A percentile compares a stretch with the other conserved stretches of the same genome.
Conservation (phyloP, 352 stramenopile genomes). For the Phytophthora kernoviae region DNA sequence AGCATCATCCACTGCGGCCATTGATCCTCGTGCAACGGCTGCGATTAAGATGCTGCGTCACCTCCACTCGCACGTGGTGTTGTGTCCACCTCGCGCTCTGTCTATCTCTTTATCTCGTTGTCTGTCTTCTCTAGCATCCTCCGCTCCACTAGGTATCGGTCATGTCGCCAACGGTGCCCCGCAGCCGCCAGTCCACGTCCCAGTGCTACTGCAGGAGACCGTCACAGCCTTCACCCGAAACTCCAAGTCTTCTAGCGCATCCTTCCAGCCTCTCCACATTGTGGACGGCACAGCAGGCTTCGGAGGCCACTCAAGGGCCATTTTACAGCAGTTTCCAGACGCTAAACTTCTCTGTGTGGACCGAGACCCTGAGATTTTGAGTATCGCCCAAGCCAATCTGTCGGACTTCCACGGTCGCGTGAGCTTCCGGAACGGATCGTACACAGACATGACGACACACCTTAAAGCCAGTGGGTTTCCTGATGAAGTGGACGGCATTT, state of each 20-base stretch:
- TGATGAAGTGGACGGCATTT: constrained; percentile 59
- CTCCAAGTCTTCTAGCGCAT: constrained; percentile 13
- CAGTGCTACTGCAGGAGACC: constrained; percentile 66
- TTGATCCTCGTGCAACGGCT: too few relatives aligned
- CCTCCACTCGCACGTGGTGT: constrained; percentile 3
- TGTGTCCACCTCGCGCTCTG: constrained; percentile 4
- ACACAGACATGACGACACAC: constrained; percentile 50
- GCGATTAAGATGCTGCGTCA: constrained; percentile 17
- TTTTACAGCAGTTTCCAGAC: constrained; percentile 52
- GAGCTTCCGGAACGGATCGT: constrained; percentile 64
- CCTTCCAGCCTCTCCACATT: constrained; percentile 41
- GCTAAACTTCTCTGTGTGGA: constrained; percentile 80
- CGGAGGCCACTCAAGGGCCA: constrained; percentile 64
- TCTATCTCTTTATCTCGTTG: background rate
- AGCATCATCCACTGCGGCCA: background rate
- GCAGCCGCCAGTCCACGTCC: constrained; percentile 44
- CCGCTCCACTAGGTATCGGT: constrained; percentile 5
- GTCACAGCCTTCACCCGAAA: constrained; percentile 32
- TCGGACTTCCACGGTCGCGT: constrained; percentile 53
- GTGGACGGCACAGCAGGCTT: constrained; percentile 80
- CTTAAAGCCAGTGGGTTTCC: constrained; percentile 50
- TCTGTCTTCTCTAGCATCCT: constrained; percentile 6
- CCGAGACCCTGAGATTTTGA: constrained; percentile 74
- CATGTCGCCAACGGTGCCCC: background rate
- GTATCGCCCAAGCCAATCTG: constrained; percentile 58